phyloP scores from a whole-genome alignment of 805 yeast genomes.

The Metschnikowia henanensis region DNA sequence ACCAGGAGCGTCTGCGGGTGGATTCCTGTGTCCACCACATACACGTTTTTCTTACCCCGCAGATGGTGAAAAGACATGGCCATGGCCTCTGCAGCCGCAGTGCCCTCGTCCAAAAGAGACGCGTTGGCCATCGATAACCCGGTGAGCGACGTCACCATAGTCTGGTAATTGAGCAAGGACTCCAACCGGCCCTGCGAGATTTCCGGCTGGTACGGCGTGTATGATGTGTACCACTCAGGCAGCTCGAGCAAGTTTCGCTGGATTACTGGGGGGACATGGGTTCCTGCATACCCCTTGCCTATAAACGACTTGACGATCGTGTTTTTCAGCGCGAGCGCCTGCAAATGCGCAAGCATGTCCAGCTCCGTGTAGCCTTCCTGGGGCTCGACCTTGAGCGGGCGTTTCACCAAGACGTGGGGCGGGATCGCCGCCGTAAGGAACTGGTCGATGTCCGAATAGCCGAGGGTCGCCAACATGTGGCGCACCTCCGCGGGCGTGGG shows the following conservation, averaged over 20 bases:
- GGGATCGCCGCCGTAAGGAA: constrained; percentile 80
- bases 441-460: constrained; percentile 63
- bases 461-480: constrained; percentile 65
- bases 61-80: constrained; percentile 68
- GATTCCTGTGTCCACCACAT: constrained; percentile 70
- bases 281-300: constrained; percentile 95
- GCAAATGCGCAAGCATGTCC: constrained; percentile 70
- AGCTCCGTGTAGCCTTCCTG: constrained; percentile 75
- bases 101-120: constrained; percentile 91
- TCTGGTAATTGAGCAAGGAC: constrained; percentile 86
- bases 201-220: constrained; percentile 98
- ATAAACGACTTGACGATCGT: constrained; percentile 72
- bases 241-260: constrained; percentile 89
- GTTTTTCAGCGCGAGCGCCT: constrained; percentile 72
- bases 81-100: constrained; percentile 98
- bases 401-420: constrained; percentile 63
- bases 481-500: constrained; percentile 63
- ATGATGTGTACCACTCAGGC: constrained; percentile 99
- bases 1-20: constrained; percentile 89
- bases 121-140: constrained; percentile 96
- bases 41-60: constrained; percentile 66
- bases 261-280: constrained; percentile 86
- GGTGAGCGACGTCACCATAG: constrained; percentile 83
- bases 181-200: constrained; percentile 96
- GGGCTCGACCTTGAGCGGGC: constrained; percentile 70